Conservation (phyloP, 2,329 filamentous ascomycete species). For the Harringtonia aguacate region DNA sequence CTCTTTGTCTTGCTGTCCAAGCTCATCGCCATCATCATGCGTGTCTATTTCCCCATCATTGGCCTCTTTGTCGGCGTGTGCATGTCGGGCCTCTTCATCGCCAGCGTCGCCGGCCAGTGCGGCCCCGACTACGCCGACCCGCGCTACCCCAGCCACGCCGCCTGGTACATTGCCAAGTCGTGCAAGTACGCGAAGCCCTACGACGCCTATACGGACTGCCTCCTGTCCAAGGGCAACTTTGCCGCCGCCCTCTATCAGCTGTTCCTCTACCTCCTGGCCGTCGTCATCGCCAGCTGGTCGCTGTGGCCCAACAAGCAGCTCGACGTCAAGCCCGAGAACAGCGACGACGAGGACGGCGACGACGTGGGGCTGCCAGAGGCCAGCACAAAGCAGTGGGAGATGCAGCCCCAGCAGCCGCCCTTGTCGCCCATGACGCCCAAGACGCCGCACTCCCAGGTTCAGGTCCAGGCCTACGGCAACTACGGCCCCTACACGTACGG, state of each 20-base stretch:
- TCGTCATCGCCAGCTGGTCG: constrained; percentile 48
- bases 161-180: constrained; percentile 67
- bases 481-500: too few relatives aligned
- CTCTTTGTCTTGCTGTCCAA: constrained; percentile 69
- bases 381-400: constrained; percentile 42
- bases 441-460: neutral
- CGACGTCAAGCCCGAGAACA: constrained; percentile 30
- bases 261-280: constrained; percentile 46
- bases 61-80: constrained; percentile 45
- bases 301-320: constrained; percentile 46
- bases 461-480: too few relatives aligned
- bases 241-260: constrained; percentile 56
- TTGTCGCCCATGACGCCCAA: constrained; percentile 1
- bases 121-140: constrained; percentile 63
- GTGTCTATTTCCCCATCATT: constrained; percentile 58
- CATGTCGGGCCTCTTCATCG: constrained; percentile 51
- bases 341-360: constrained; percentile 31
- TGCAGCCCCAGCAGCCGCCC: constrained; percentile 27
- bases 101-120: constrained; percentile 60
- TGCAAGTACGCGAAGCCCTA: constrained; percentile 50
- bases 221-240: constrained; percentile 57
- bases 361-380: constrained; percentile 18
- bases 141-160: constrained; percentile 45
- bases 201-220: constrained; percentile 47
- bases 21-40: constrained; percentile 58